These are phyloP conservation scores for Aspergillus unguis DNA, from an alignment of 2,329 filamentous ascomycete genomes.

Conservation along the genomic window DNA sequence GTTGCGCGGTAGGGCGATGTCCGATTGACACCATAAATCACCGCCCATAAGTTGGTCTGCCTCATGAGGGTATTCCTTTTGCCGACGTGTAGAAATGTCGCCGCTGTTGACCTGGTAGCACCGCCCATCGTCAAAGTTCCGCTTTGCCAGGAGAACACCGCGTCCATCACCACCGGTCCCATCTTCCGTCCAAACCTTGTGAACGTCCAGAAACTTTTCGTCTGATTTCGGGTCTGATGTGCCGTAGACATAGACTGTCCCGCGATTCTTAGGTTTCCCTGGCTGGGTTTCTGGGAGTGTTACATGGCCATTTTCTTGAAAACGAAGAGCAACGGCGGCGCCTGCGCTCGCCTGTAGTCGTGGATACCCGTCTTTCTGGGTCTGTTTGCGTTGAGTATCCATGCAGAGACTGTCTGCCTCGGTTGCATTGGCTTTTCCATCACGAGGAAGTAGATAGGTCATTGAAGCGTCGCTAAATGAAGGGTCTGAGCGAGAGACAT, in stretches of 20 bases:
- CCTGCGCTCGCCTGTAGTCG: conserved; percentile 60
- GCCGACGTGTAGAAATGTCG: conserved; percentile 58
- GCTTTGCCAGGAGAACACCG: conserved; percentile 70
- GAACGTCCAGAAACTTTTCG: conserved; percentile 62
- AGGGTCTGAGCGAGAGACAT: conserved; percentile 55
- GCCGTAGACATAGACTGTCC: conserved; percentile 72
- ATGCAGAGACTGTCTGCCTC: conserved; percentile 61
- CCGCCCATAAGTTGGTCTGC: conserved; percentile 53
- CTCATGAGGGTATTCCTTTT: conserved; percentile 51
- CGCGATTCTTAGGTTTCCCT: conserved; percentile 63
- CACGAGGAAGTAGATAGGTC: conserved; percentile 61
- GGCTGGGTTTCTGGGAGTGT: conserved; percentile 56
- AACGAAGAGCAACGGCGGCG: conserved; percentile 63
- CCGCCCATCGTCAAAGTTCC: conserved; percentile 84
- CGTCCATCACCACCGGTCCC: conserved; percentile 77
- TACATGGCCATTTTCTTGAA: conserved; percentile 75
- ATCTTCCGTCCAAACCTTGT: conserved; percentile 72
- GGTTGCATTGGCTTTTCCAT: conserved; percentile 47
- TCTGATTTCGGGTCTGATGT: conserved; percentile 58
- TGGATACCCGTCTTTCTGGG: conserved; percentile 58
- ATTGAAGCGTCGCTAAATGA: conserved; percentile 59
- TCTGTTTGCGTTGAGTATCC: conserved; percentile 57
- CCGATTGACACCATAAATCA: conserved; percentile 75
- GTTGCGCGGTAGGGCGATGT: conserved; percentile 70
- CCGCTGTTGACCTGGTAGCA: conserved; percentile 76